These are phyloP conservation scores for Pythium rhizo-oryzae DNA, from an alignment of 352 stramenopile species.

Conservation along the genomic window DNA sequence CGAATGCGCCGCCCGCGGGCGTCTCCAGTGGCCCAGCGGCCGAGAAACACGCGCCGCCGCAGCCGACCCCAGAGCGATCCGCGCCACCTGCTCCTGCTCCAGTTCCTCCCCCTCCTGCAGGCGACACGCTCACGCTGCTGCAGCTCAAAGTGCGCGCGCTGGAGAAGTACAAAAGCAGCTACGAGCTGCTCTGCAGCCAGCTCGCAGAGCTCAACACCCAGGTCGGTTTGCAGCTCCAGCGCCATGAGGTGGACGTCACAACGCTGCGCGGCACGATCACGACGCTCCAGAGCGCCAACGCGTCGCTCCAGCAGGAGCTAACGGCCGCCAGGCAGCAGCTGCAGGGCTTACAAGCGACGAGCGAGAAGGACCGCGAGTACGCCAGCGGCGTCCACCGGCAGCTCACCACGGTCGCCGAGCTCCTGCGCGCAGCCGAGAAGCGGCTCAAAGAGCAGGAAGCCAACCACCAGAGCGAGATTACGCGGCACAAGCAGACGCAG, in stretches of 20 bases:
- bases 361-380: constrained; percentile 57
- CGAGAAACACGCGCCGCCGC: constrained; percentile 11
- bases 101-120: background rate
- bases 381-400: constrained; percentile 60
- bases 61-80: background rate
- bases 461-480: constrained; percentile 29
- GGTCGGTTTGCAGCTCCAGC: constrained; percentile 66
- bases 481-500: constrained; percentile 28
- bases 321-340: constrained; percentile 23
- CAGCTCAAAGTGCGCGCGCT: constrained; percentile 55
- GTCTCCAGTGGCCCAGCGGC: background rate
- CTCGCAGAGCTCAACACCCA: constrained; percentile 70
- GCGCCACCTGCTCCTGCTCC: background rate
- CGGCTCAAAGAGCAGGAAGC: constrained; percentile 46
- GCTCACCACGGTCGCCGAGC: constrained; percentile 53
- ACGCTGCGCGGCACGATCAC: constrained; percentile 45
- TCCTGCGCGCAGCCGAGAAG: constrained; percentile 61
- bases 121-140: constrained; percentile 27
- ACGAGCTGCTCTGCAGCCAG: constrained; percentile 73
- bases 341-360: background rate
- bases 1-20: background rate
- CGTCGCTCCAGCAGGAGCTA: constrained; percentile 30
- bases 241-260: constrained; percentile 66
- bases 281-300: constrained; percentile 42
- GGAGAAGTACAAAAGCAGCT: constrained; percentile 78